Conservation (phyloP, 306 rosid species). For the Parietaria judaica region DNA sequence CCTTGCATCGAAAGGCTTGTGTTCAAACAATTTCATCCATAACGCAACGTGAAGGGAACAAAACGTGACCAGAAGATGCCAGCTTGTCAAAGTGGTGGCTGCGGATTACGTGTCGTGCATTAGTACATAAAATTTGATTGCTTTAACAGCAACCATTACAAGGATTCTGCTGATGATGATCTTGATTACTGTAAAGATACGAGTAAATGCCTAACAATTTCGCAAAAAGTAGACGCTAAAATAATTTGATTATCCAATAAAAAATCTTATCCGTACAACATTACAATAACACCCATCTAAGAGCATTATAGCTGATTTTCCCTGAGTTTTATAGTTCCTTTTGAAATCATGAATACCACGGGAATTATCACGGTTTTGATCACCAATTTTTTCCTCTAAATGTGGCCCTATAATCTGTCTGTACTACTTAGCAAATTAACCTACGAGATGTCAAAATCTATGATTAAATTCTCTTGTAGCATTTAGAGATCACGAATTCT, state of each 20-base stretch:
- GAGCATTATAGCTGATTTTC: not conserved
- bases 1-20: constrained; percentile 84
- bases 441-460: not conserved
- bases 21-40: constrained; percentile 83
- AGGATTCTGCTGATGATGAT: not conserved
- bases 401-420: not conserved
- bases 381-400: not conserved
- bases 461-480: too few species aligned
- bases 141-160: not conserved
- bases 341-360: not conserved
- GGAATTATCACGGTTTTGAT: not conserved
- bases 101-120: constrained; percentile 16
- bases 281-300: not conserved
- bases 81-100: constrained; percentile 98
- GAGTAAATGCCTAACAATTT: not conserved
- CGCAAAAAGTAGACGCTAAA: not conserved
- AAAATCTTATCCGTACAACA: not conserved
- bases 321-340: not conserved
- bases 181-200: not conserved
- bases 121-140: not conserved
- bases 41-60: constrained; percentile 92
- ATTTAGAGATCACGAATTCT: not conserved
- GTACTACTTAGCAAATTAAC: not conserved
- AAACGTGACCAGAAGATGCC: constrained; percentile 99
- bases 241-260: not conserved